These are phyloP conservation scores for Aristolochia californica DNA, from an alignment of 164 flowering plant genomes.

Conservation along the genomic window DNA sequence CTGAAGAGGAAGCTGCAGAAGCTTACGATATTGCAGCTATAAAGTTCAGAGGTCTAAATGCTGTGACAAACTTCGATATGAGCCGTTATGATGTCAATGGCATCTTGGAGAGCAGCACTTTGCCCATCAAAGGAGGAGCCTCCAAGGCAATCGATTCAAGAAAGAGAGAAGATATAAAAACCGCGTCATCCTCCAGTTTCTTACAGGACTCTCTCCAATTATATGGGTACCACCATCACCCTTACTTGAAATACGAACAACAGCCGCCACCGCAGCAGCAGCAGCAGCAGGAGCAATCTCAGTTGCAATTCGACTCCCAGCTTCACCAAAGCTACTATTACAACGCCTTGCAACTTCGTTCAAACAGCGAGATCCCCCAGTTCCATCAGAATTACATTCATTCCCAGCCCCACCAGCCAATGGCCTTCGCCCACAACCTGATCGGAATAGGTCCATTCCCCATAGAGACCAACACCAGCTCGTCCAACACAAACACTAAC, in stretches of 20 bases:
- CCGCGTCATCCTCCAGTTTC: slow-evolving; percentile 27
- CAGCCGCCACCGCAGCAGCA: slow-evolving; percentile 17
- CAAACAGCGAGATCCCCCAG: slow-evolving; percentile 23
- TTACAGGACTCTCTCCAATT: slow-evolving; percentile 18
- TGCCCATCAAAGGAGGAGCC: slow-evolving; percentile 77
- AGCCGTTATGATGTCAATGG: slow-evolving; percentile 68
- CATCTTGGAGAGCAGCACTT: slow-evolving; percentile 65
- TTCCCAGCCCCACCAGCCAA: background rate
- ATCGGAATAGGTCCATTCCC: background rate
- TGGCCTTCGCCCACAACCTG: background rate
- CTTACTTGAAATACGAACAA: slow-evolving; percentile 4
- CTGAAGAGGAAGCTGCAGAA: slow-evolving; percentile 90
- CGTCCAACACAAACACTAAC: background rate
- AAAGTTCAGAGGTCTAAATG: slow-evolving; percentile 71
- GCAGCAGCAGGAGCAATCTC: slow-evolving; percentile 19
- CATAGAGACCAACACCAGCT: background rate
- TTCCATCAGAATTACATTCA: background rate
- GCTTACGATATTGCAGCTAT: slow-evolving; percentile 88
- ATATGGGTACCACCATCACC: slow-evolving; percentile 41
- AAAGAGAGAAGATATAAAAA: slow-evolving; percentile 18
- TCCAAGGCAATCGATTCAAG: slow-evolving; percentile 47
- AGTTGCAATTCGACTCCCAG: slow-evolving; percentile 5
- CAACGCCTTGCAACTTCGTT: slow-evolving; percentile 19
- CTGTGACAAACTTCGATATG: slow-evolving; percentile 85
- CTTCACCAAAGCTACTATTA: slow-evolving; percentile 18